A percentile compares a stretch with the other conserved stretches of the same genome.
These are phyloP conservation scores for Plasmodium knowlesi DNA, from an alignment of 169 alveolate genomes.

Conservation along the genomic window DNA sequence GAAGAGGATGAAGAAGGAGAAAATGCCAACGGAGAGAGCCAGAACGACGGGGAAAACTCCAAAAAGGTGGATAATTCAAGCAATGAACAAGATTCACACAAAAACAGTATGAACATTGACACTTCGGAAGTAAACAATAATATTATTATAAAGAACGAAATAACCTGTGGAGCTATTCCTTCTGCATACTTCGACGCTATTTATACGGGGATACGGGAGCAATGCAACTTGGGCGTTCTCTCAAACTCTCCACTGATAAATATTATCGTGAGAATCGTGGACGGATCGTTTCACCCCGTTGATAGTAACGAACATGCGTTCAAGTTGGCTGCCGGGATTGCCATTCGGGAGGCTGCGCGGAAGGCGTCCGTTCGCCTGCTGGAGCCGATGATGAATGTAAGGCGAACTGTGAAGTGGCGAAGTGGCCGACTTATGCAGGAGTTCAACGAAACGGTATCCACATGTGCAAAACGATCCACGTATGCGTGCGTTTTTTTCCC, in stretches of 20 bases:
- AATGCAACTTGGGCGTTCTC: slow-evolving; percentile 85
- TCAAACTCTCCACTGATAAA: slow-evolving; percentile 89
- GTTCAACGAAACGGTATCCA: background rate
- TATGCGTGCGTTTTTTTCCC: background rate
- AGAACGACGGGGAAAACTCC: background rate
- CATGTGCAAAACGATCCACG: background rate
- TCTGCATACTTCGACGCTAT: slow-evolving; percentile 88
- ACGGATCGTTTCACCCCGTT: slow-evolving; percentile 90
- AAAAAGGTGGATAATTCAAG: background rate
- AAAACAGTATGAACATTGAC: slow-evolving; percentile 64
- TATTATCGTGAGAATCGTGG: slow-evolving; percentile 84
- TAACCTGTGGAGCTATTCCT: slow-evolving; percentile 90
- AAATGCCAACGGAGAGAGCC: background rate
- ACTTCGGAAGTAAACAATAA: slow-evolving; percentile 74
- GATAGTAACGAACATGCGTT: slow-evolving; percentile 92
- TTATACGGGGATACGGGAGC: slow-evolving; percentile 85
- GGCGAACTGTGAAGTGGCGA: background rate
- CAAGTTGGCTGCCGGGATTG: slow-evolving; percentile 89
- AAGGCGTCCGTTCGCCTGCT: slow-evolving; percentile 85
- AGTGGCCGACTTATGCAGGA: background rate
- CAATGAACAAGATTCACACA: background rate
- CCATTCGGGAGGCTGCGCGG: slow-evolving; percentile 88
- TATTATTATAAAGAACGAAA: slow-evolving; percentile 83
- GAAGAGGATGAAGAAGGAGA: slow-evolving; percentile 32
- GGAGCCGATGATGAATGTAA: slow-evolving; percentile 93